Evolutionary conservation across 129 eudicot genomes (phyloP), one percentile per base, ranked within the genome.

Genomic region (Artemisia tridentata): DNA sequence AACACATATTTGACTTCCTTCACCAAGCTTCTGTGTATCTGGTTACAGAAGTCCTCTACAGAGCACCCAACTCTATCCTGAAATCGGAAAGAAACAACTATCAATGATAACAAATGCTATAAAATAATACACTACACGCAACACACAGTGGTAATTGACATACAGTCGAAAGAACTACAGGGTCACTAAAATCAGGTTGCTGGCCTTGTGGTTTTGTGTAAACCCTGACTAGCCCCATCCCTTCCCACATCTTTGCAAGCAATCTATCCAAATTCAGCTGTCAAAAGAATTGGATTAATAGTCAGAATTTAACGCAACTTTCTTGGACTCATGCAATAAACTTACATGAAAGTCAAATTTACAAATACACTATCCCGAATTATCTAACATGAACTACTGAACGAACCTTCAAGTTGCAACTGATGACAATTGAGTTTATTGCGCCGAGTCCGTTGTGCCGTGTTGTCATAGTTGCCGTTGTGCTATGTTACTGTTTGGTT

Each of bases 61-160:
- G 78, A 82, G 80, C 99, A 90, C 71, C 99, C 99, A 65, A 97
- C 99, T 78, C 99, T 85, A 82, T 91, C 99, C 99, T 95, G 86
- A 48, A 80, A 70, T 68, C 29, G 51, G 15, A 55, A 68, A 69
- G 13, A 38, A n/a, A 38, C 7, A 29, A n/a, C 18, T 38, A 16
- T 57, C 53, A 45, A 65, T 13, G 43, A 65, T 3, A n/a, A 50
- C 49, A 8, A 27, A 46, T 48, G 43, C 59, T 19, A 11, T 45
- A 8, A 58, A 48, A 34, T 68, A 16, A 67, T 48, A 47, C 13
- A 14, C 11, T n/a, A 2, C 62, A 54, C 13, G 3, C 27, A 43
- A 47, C 23, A 47, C 23, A 25, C 8, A 58, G 53, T 27, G 3
- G 41, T 50, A 48, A 63, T 55, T 16, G 75, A 85, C 98, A 75